A percentile compares a stretch with the other conserved stretches of the same genome.
Evolutionary conservation across 2,329 filamentous ascomycete genomes (phyloP).

Genomic region (Exophiala bonariae): DNA sequence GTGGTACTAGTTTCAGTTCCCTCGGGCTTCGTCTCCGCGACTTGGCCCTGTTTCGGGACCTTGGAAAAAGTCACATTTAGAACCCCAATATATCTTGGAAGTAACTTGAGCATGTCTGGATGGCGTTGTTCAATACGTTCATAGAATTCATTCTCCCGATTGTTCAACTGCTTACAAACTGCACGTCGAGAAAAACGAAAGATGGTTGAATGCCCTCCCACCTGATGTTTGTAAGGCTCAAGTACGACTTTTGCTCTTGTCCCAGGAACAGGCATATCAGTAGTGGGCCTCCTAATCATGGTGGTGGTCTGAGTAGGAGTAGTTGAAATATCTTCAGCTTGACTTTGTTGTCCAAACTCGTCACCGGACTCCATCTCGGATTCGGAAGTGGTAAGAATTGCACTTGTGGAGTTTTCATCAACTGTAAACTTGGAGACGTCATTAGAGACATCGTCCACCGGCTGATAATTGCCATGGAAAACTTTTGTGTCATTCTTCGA

Average conservation of each 20-base stretch:
- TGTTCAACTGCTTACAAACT: slow-evolving; percentile 97
- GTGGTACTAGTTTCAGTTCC: slow-evolving; percentile 2
- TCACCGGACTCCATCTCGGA: slow-evolving; percentile 46
- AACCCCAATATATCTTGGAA: slow-evolving; percentile 88
- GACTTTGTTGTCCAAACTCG: slow-evolving; percentile 49
- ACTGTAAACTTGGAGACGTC: slow-evolving; percentile 14
- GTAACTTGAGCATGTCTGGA: slow-evolving; percentile 82
- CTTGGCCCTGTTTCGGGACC: slow-evolving; percentile 60
- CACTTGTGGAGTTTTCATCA: slow-evolving; percentile 16
- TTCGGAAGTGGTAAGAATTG: slow-evolving; percentile 39
- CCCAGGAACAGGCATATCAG: slow-evolving; percentile 26
- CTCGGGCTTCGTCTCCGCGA: not conserved
- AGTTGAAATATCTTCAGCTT: slow-evolving; percentile 54
- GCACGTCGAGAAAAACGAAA: slow-evolving; percentile 94
- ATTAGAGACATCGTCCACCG: slow-evolving; percentile 17
- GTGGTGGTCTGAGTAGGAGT: slow-evolving; percentile 46
- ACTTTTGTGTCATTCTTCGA: slow-evolving; percentile 61
- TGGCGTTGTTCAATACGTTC: slow-evolving; percentile 92
- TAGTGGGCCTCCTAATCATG: slow-evolving; percentile 30
- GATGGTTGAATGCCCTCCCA: slow-evolving; percentile 92
- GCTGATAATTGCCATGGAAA: slow-evolving; percentile 55
- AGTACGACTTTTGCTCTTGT: slow-evolving; percentile 90
- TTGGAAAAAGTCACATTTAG: slow-evolving; percentile 95
- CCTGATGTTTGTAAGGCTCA: slow-evolving; percentile 95
- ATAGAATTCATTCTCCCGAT: slow-evolving; percentile 97